Evolutionary conservation across 2,329 filamentous ascomycete species (phyloP), one percentile per base, ranked within the genome.

Genomic region (Pseudogymnoascus sp.): DNA sequence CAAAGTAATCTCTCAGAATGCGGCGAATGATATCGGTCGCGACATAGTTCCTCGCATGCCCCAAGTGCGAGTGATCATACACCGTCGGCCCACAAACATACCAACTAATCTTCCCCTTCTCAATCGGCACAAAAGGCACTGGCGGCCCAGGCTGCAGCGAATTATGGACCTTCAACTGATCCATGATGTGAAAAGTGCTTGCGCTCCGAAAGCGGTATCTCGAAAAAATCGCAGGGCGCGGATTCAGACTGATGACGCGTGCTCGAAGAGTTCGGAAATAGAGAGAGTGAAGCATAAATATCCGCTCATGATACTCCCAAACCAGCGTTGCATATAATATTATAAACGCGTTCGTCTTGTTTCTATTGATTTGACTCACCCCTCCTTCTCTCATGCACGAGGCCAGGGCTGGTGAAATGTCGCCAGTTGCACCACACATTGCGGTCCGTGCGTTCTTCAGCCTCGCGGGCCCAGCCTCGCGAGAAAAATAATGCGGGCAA

Each of bases 21-120:
- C 88, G 80, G 62, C 88, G 79, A 67, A 90, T 82, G 66, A 90
- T 88, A 76, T 90, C 88, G 11, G 86, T 89, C 64, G 83, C 86
- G 66, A 90, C 86, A 81, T 90, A 90, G 75, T 90, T 90, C 65
- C 87, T 78, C 6, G 86, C 87, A 76, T 90, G 88, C 11, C 87
- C 87, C 68, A 89, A 74, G 78, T 90, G 87, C 61, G 85, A 79
- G 76, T 89, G 85, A 71, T 89, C 87, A 73, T 89, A 89, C 37
- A 86, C 83, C 1, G 87, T 90, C 31, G 87, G 87, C 23, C 88
- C 88, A 76, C 88, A 90, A 65, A 83, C 85, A 77, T 90, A 90
- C 87, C 88, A 90, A 14, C 82, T 83, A 5, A 72, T 67, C 60
- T 73, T 71, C 3, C 71, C 70, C 64, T 71, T 65, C 60, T 71